phyloP scores from a whole-genome alignment of 2,329 filamentous ascomycete species.

The Sporothrix globosa region DNA sequence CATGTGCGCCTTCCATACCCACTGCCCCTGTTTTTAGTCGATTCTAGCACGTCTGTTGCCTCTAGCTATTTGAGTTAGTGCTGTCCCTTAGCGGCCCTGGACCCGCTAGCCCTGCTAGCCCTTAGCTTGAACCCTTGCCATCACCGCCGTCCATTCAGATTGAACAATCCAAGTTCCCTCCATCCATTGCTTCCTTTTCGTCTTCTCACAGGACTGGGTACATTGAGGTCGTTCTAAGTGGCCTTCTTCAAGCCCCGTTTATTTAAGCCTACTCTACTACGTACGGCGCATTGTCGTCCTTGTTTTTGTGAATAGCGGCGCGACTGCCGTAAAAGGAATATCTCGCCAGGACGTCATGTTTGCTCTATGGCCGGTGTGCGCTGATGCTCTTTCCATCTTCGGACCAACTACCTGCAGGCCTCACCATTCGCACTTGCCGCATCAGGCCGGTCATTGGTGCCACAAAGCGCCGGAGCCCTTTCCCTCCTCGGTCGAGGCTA shows the following conservation, averaged over 20 bases:
- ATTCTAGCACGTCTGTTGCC: slow-evolving; percentile 9
- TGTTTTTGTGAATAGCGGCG: neutral
- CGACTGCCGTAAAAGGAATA: neutral
- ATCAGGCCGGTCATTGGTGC: slow-evolving; percentile 16
- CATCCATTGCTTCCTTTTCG: neutral
- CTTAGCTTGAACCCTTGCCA: neutral
- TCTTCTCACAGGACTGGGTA: neutral
- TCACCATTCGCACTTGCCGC: slow-evolving; percentile 20
- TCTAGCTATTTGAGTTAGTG: slow-evolving; percentile 15
- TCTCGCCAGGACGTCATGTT: no score
- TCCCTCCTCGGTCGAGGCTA: slow-evolving; percentile 17
- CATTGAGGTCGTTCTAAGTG: no score
- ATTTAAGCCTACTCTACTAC: no score
- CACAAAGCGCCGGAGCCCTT: slow-evolving; percentile 1
- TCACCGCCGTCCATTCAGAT: neutral
- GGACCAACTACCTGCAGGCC: neutral
- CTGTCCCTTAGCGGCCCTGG: slow-evolving; percentile 9
- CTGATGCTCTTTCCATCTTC: slow-evolving; percentile 18
- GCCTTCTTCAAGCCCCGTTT: neutral
- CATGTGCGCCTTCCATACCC: slow-evolving; percentile 19
- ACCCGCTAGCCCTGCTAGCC: neutral
- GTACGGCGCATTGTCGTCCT: neutral
- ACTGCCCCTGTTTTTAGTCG: slow-evolving; percentile 26
- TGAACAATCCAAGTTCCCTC: no score
- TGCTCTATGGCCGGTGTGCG: neutral